A percentile compares a stretch with the other conserved stretches of the same genome.
phyloP scores from a whole-genome alignment of 306 rosid species.

The Elaeagnus macrophylla region DNA sequence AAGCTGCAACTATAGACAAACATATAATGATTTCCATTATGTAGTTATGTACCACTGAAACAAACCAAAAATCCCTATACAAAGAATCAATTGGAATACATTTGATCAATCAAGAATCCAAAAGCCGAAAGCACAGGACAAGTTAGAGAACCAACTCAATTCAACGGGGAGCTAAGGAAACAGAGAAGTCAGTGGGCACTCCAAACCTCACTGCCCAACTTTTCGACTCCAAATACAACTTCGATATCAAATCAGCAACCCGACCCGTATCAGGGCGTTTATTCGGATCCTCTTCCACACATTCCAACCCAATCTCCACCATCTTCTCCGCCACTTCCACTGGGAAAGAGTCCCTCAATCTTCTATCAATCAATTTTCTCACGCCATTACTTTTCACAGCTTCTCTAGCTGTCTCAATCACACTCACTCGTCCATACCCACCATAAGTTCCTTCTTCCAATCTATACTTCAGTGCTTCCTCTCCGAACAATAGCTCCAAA shows the following conservation, averaged over 20 bases:
- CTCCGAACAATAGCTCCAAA: constrained; percentile 72
- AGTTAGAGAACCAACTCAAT: no score
- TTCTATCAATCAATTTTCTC: constrained; percentile 73
- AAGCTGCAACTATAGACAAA: no score
- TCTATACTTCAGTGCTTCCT: constrained; percentile 48
- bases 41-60: no score
- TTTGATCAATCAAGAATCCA: no score
- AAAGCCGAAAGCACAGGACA: no score
- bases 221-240: constrained; percentile 59
- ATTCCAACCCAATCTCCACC: constrained; percentile 54
- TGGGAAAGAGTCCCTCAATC: constrained; percentile 78
- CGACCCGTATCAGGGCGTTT: constrained; percentile 72
- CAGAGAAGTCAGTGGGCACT: constrained; percentile 35
- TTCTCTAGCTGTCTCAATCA: constrained; percentile 61
- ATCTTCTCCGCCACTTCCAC: constrained; percentile 65
- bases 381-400: constrained; percentile 29
- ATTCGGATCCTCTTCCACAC: no score
- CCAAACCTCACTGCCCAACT: constrained; percentile 59
- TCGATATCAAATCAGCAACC: constrained; percentile 50
- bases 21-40: no score
- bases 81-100: no score
- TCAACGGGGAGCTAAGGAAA: constrained; percentile 69
- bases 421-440: constrained; percentile 47
- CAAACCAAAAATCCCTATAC: no score
- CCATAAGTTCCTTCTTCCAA: constrained; percentile 29